Conservation (phyloP, 495 filamentous ascomycete genomes). For the Chaetomium cochliodes region DNA sequence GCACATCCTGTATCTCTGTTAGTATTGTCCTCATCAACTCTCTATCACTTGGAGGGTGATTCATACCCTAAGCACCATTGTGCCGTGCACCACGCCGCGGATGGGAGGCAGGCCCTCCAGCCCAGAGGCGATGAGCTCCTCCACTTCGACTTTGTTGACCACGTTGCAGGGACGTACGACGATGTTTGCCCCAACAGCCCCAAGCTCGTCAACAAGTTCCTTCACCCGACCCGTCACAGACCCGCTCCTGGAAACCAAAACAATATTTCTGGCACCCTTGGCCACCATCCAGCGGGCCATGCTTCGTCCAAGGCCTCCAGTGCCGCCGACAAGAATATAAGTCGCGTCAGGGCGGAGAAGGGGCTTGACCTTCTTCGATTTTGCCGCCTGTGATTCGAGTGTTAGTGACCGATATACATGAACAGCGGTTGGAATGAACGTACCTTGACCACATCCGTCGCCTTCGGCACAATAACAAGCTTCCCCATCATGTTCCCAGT, state of each 20-base stretch:
- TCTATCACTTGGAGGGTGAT: background rate
- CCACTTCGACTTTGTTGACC: slow-evolving; percentile 39
- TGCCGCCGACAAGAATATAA: slow-evolving; percentile 63
- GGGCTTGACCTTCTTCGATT: slow-evolving; percentile 34
- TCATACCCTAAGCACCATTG: slow-evolving; percentile 57
- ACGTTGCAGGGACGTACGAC: slow-evolving; percentile 47
- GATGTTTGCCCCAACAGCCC: slow-evolving; percentile 39
- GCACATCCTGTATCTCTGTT: slow-evolving; percentile 43
- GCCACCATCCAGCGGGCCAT: slow-evolving; percentile 60
- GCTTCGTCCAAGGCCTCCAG: slow-evolving; percentile 62
- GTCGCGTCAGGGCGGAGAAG: slow-evolving; percentile 47
- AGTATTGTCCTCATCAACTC: background rate
- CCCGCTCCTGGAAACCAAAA: slow-evolving; percentile 59
- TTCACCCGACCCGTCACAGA: slow-evolving; percentile 42
- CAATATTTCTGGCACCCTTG: slow-evolving; percentile 57
- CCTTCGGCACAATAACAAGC: slow-evolving; percentile 49
- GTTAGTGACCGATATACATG: background rate
- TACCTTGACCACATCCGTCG: slow-evolving; percentile 44
- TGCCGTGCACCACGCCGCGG: slow-evolving; percentile 49
- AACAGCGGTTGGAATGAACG: background rate
- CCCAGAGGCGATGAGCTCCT: slow-evolving; percentile 37
- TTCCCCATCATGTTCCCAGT: slow-evolving; percentile 57
- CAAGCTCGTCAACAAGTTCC: slow-evolving; percentile 48
- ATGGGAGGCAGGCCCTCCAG: slow-evolving; percentile 44
- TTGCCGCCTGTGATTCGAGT: slow-evolving; percentile 28